Base-by-base conservation (phyloP, 148 eudicot species). In the Nyssa sinensis region DNA sequence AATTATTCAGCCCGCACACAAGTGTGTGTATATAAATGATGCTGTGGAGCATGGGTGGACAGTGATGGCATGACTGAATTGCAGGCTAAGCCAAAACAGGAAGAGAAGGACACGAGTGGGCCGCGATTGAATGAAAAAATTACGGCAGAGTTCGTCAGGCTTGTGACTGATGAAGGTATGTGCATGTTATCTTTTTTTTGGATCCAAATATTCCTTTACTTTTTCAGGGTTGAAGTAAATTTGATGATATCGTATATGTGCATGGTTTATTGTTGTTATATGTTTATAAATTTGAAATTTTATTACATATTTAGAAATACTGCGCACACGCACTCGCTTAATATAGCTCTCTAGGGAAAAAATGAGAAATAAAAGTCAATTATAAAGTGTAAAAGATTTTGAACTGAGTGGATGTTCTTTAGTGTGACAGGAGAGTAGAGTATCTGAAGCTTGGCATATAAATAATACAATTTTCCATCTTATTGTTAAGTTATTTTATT, bases 91-190 rank as follows among this genome's bases (percentile, higher is more conserved):
- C 78, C 80, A 75, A 83, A 83, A 83, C 74, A 73, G 75, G 85
- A 86, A 72, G 77, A 63, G 64, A 69, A 79, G 64, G 78, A 73
- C 39, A 23, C 77, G 0, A 75, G 58, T 19, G 84, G 84, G 69
- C 87, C 81, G 28, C 84, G 90, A 59, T 72, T 91, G 86, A 93
- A 93, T 77, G 96, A 86, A 30, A 70, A 88, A 79, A 93, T 93
- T 69, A 75, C 64, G 24, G 89, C 85, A 0, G 83, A 86, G 1
- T 19, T 51, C 44, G 75, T 93, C 39, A 80, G 98, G 77, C 89
- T 93, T 75, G 96, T 93, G 30, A 74, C 62, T 30, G 94, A 89
- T 66, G 91, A 89, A 77, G 96, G 96, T 93, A 41, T 68, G 39
- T 28, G 9, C 59, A 55, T 55, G 25, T 2, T 19, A 55, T 27